phyloP scores from a whole-genome alignment of 1,284 basidiomycete species.

The Cryptococcus maquisensis region DNA sequence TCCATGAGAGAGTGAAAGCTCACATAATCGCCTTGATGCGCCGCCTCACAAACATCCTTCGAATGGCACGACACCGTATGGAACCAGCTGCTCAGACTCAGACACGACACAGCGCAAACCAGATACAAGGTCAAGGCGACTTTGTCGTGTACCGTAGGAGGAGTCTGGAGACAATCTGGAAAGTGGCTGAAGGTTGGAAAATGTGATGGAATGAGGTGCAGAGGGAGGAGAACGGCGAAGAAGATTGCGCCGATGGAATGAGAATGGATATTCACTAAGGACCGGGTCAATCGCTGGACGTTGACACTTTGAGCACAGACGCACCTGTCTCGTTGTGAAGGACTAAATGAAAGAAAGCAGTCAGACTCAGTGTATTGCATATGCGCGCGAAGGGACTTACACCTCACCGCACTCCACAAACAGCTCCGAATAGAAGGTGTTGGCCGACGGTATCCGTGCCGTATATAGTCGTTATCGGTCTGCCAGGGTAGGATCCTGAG shows the following conservation, averaged over 20 bases:
- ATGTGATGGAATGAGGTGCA: conserved; percentile 55
- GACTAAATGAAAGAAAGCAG: conserved; percentile 57
- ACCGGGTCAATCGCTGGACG: neutral
- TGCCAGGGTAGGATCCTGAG: conserved; percentile 41
- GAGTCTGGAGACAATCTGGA: conserved; percentile 16
- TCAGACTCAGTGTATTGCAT: neutral
- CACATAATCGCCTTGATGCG: conserved; percentile 48
- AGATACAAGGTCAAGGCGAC: conserved; percentile 66
- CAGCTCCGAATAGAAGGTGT: conserved; percentile 64
- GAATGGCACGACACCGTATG: conserved; percentile 76
- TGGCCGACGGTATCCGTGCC: conserved; percentile 68
- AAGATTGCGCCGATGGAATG: conserved; percentile 72
- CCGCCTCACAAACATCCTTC: conserved; percentile 53
- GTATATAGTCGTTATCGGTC: conserved; percentile 68
- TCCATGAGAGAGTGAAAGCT: conserved; percentile 13
- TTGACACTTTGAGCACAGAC: conserved; percentile 10
- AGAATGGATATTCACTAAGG: conserved; percentile 82
- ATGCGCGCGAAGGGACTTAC: conserved; percentile 52
- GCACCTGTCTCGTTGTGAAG: conserved; percentile 77
- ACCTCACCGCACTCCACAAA: conserved; percentile 63
- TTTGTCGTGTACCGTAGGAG: conserved; percentile 58
- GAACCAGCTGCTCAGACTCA: conserved; percentile 69
- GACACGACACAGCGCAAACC: conserved; percentile 66
- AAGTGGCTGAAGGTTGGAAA: conserved; percentile 30
- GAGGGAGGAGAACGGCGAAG: conserved; percentile 59